A percentile compares a stretch with the other conserved stretches of the same genome.
These are phyloP conservation scores for Cryoendolithus antarcticus DNA, from an alignment of 2,329 filamentous ascomycete species.

Conservation along the genomic window DNA sequence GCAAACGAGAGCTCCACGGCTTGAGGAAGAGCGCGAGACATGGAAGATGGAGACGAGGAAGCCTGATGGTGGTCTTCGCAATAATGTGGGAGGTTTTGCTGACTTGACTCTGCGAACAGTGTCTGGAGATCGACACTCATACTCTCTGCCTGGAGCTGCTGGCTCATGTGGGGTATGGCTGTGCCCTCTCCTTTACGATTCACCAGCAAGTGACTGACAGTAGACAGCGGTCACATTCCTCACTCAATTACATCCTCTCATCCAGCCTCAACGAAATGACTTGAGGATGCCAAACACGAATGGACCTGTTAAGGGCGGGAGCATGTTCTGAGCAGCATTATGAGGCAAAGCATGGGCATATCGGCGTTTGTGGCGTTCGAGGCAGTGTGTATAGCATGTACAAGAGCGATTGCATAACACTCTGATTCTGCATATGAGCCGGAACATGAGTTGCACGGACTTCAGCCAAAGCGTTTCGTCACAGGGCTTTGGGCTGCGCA, in stretches of 20 bases:
- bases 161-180: constrained; percentile 70
- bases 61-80: neutral
- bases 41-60: neutral
- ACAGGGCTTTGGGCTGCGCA: too few species aligned
- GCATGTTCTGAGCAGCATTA: constrained; percentile 11
- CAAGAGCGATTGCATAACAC: neutral
- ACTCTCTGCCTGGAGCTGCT: constrained; percentile 79
- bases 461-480: too few species aligned
- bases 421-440: neutral
- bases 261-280: constrained; percentile 61
- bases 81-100: constrained; percentile 1
- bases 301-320: constrained; percentile 12
- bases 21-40: too few species aligned
- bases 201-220: constrained; percentile 23
- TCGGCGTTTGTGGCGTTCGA: neutral
- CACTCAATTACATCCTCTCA: constrained; percentile 86
- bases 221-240: constrained; percentile 73
- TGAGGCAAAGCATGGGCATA: neutral
- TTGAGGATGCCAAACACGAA: constrained; percentile 45
- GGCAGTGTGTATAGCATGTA: neutral
- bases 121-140: constrained; percentile 91
- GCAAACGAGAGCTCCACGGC: too few species aligned
- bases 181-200: too few species aligned
- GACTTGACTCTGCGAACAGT: constrained; percentile 34
- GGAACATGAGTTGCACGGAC: too few species aligned